phyloP scores from a whole-genome alignment of 768 basidiomycete genomes.

The Lyophyllum shimeji region DNA sequence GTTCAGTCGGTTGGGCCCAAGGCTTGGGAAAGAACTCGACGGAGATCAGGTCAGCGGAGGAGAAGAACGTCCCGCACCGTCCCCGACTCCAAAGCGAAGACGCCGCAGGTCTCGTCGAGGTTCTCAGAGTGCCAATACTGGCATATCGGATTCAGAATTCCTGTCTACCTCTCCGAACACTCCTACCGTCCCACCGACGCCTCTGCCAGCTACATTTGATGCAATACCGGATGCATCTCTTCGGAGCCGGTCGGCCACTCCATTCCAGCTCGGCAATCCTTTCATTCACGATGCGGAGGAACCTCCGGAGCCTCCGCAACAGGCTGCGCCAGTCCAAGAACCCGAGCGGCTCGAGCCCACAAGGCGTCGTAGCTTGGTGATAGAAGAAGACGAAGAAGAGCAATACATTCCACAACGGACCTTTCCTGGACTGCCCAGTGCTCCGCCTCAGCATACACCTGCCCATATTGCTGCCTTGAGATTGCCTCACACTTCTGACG shows the following conservation, averaged over 20 bases:
- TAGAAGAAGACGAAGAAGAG: conserved; percentile 70
- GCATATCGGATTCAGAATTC: conserved; percentile 53
- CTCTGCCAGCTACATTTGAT: conserved; percentile 44
- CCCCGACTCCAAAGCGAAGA: conserved; percentile 54
- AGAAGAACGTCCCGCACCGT: conserved; percentile 48
- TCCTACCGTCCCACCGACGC: conserved; percentile 54
- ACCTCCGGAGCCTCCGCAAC: conserved; percentile 20
- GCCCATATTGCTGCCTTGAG: conserved; percentile 30
- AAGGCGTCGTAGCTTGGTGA: conserved; percentile 60
- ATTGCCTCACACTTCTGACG: conserved; percentile 50
- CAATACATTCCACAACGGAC: conserved; percentile 42
- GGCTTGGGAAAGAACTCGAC: conserved; percentile 60
- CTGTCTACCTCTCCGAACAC: conserved; percentile 57
- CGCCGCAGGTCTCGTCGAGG: conserved; percentile 56
- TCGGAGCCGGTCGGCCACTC: conserved; percentile 43
- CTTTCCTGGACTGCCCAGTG: conserved; percentile 39
- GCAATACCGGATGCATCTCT: conserved; percentile 29
- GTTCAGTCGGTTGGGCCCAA: conserved; percentile 60
- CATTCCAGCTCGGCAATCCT: conserved; percentile 37
- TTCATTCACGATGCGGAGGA: conserved; percentile 30
- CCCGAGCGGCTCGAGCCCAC: conserved; percentile 38
- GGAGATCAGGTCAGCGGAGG: conserved; percentile 60
- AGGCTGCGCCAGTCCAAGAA: conserved; percentile 21
- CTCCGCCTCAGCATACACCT: conserved; percentile 42
- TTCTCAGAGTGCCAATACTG: conserved; percentile 42